These are phyloP conservation scores for Didymella pomorum DNA, from an alignment of 2,329 filamentous ascomycete genomes.

Conservation along the genomic window DNA sequence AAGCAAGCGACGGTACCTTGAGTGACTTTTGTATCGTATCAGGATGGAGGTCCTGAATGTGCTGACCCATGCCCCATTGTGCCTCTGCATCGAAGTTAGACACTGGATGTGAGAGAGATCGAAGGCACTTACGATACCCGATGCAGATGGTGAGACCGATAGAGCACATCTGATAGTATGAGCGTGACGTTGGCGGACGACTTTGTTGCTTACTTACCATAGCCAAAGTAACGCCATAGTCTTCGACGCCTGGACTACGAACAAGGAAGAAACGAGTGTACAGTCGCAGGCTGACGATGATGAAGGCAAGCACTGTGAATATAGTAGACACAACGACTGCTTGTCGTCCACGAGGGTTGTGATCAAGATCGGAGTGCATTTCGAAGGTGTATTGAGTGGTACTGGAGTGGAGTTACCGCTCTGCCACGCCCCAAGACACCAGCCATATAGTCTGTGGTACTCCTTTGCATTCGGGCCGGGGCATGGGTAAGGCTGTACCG, in stretches of 20 bases:
- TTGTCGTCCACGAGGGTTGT: neutral
- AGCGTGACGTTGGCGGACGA: neutral
- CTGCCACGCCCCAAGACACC: neutral
- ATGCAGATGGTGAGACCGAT: neutral
- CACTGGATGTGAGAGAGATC: no score
- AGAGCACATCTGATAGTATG: neutral
- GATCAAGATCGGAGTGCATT: neutral
- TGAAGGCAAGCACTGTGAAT: neutral
- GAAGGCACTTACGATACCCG: neutral
- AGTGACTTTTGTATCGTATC: neutral
- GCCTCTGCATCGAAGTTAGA: neutral
- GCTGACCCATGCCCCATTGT: neutral
- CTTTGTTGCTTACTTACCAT: neutral
- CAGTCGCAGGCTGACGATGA: neutral
- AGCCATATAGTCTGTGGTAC: neutral
- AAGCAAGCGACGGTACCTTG: neutral
- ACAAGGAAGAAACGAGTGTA: neutral
- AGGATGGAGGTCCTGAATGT: neutral
- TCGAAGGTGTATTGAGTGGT: neutral
- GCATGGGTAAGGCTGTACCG: neutral
- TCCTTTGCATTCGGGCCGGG: neutral
- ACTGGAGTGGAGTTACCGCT: neutral
- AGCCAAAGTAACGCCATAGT: neutral
- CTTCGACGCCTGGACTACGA: neutral
- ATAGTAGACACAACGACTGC: neutral